Percentiles rank a stretch among this genome's conserved stretches.
Conservation (phyloP, 31 red algal genomes). For the Odonthalia washingtoniensis region DNA sequence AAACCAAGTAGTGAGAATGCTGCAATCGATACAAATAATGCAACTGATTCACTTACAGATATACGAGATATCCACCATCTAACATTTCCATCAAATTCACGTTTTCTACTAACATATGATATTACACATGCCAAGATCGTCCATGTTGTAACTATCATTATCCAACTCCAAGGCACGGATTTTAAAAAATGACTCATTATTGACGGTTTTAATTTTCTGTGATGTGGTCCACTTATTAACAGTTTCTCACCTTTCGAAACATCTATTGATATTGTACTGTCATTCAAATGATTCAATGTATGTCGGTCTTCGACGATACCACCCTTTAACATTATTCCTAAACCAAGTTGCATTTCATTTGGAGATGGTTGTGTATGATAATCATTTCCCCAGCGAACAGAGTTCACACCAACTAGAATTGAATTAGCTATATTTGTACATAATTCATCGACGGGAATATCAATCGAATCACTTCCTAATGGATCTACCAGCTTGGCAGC, state of each 20-base stretch:
- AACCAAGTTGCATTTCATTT: neutral
- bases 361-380: neutral
- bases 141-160: no score
- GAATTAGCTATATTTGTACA: neutral
- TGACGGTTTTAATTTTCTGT: no score
- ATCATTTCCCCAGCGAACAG: conserved; percentile 3
- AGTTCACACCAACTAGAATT: conserved; percentile 17
- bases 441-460: conserved; percentile 38
- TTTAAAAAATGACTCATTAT: no score
- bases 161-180: no score
- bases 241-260: conserved; percentile 39
- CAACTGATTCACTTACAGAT: no score
- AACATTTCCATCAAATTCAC: no score
- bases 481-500: neutral
- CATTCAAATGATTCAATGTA: conserved; percentile 17
- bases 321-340: conserved; percentile 15
- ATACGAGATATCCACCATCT: no score
- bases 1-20: no score
- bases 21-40: no score
- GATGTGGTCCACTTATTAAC: no score
- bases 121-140: no score
- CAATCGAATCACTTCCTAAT: conserved; percentile 8
- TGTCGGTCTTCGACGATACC: neutral
- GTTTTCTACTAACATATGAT: no score
- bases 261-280: neutral